Evolutionary conservation across 1,284 basidiomycete species (phyloP).

Genomic region (Boletus mariae): DNA sequence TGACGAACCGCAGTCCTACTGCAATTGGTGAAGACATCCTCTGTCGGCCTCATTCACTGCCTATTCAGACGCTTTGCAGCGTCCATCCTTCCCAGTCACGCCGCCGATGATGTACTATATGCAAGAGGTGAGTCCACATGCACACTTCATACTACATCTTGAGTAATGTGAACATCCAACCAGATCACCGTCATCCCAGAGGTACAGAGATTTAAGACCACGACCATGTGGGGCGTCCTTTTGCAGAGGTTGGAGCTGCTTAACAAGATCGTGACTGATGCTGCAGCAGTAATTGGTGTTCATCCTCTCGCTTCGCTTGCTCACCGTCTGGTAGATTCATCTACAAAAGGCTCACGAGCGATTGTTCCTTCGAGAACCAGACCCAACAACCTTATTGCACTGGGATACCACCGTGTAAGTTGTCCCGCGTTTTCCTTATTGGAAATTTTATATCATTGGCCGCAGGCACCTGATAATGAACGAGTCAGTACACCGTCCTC

Average conservation of each 20-base stretch:
- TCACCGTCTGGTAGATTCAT: no score
- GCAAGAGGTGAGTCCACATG: conserved; percentile 44
- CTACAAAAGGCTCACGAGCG: conserved; percentile 55
- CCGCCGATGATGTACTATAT: conserved; percentile 46
- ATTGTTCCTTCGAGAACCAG: conserved; percentile 42
- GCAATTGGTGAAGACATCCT: conserved; percentile 42
- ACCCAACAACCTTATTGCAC: conserved; percentile 56
- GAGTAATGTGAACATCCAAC: not conserved
- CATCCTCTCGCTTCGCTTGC: no score
- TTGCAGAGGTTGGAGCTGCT: no score
- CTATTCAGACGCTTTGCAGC: conserved; percentile 11
- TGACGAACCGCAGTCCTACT: conserved; percentile 37
- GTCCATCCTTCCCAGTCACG: conserved; percentile 28
- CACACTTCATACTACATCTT: not conserved
- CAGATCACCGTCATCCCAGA: conserved; percentile 39
- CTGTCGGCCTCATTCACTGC: conserved; percentile 36
- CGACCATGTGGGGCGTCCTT: no score
- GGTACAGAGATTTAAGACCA: no score
- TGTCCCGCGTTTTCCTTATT: not conserved
- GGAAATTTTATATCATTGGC: not conserved
- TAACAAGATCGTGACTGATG: no score
- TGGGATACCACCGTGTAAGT: conserved; percentile 61
- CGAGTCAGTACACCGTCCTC: conserved; percentile 24
- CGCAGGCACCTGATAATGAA: conserved; percentile 17
- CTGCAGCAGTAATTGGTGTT: no score